Conservation (phyloP, 306 rosid species). For the Vigna mungo region DNA sequence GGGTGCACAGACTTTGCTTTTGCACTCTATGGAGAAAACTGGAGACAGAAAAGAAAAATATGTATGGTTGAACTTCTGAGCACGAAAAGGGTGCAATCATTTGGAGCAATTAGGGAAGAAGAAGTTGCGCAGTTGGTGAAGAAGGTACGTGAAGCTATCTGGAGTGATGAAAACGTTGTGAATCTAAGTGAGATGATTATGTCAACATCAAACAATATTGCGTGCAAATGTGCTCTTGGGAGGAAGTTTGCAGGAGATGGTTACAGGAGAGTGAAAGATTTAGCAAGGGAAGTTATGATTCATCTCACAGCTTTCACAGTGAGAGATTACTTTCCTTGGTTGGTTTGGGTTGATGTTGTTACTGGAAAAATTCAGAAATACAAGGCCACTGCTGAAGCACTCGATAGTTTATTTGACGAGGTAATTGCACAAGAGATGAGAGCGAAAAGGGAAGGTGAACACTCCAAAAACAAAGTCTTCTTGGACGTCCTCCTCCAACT, state of each 20-base stretch:
- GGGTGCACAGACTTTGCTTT: constrained; percentile 42
- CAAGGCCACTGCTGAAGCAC: constrained; percentile 31
- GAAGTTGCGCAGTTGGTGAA: constrained; percentile 43
- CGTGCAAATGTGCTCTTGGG: constrained; percentile 44
- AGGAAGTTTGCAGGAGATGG: not conserved
- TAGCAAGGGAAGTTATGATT: constrained; percentile 38
- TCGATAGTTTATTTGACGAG: constrained; percentile 44
- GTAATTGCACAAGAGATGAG: constrained; percentile 31
- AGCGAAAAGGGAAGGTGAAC: not conserved
- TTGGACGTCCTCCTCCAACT: constrained; percentile 36
- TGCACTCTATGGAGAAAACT: constrained; percentile 34
- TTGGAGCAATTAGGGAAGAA: constrained; percentile 37
- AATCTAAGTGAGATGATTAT: constrained; percentile 42
- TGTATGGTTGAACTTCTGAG: constrained; percentile 41
- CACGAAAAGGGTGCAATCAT: constrained; percentile 41
- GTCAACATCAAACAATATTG: constrained; percentile 27
- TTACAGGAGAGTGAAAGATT: not conserved
- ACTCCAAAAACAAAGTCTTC: constrained; percentile 31
- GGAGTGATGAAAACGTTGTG: constrained; percentile 1
- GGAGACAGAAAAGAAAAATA: constrained; percentile 49
- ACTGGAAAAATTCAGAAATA: constrained; percentile 33
- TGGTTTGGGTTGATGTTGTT: constrained; percentile 51
- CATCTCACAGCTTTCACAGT: constrained; percentile 32
- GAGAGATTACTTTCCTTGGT: constrained; percentile 49
- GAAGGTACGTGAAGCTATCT: constrained; percentile 32